phyloP scores from a whole-genome alignment of 208 protist genomes.

The Strigomonas oncopelti region DNA sequence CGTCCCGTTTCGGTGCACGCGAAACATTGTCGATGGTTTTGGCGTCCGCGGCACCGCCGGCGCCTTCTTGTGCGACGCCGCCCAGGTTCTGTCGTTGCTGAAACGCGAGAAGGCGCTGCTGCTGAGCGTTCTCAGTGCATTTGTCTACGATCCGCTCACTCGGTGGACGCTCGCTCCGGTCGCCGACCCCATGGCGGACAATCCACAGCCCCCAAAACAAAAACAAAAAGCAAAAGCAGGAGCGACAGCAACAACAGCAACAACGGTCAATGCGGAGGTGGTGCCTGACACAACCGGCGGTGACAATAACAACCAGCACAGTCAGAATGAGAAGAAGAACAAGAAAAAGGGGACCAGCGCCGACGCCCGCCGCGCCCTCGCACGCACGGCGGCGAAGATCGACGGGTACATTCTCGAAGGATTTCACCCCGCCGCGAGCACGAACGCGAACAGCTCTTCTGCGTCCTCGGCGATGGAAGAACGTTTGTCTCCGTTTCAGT shows the following conservation, averaged over 20 bases:
- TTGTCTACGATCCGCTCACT: slow-evolving; percentile 96
- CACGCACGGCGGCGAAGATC: slow-evolving; percentile 87
- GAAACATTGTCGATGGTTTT: slow-evolving; percentile 95
- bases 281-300: too few species aligned
- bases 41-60: slow-evolving; percentile 91
- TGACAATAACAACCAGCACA: too few species aligned
- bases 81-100: slow-evolving; percentile 84
- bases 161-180: slow-evolving; percentile 72
- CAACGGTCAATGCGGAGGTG: slow-evolving; percentile 12
- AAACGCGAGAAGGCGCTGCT: slow-evolving; percentile 68
- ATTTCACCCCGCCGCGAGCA: slow-evolving; percentile 21
- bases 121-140: slow-evolving; percentile 88
- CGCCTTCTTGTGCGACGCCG: slow-evolving; percentile 83
- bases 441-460: too few species aligned
- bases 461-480: too few species aligned
- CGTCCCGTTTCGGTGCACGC: slow-evolving; percentile 96
- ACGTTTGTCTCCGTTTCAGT: slow-evolving; percentile 23
- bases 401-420: slow-evolving; percentile 70
- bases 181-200: too few species aligned
- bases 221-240: slow-evolving; percentile 4
- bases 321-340: slow-evolving; percentile 18
- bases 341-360: slow-evolving; percentile 25
- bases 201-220: not conserved
- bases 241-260: not conserved
- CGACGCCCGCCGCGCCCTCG: slow-evolving; percentile 75